Conservation (phyloP, 2,329 filamentous ascomycete genomes). For the Neonectria punicea region DNA sequence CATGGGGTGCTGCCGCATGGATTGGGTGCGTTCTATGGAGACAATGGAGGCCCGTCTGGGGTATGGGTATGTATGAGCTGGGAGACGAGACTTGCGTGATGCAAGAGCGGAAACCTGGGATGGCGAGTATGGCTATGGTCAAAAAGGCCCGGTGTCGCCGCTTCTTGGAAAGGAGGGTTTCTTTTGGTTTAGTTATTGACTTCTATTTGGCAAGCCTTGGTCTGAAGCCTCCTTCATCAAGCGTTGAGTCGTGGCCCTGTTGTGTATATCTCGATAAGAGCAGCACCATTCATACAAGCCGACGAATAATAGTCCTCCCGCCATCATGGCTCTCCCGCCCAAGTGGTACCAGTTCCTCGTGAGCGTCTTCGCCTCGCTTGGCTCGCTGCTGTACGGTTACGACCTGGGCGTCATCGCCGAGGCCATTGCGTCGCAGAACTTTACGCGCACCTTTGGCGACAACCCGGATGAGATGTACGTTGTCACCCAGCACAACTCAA, state of each 20-base stretch:
- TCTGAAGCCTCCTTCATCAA: not conserved
- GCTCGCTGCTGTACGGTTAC: conserved; percentile 40
- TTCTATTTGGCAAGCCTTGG: not conserved
- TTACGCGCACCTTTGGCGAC: conserved; percentile 51
- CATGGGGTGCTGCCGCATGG: not conserved
- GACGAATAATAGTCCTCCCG: not conserved
- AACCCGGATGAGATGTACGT: conserved; percentile 51
- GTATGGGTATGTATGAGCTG: not conserved
- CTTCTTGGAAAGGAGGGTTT: not conserved
- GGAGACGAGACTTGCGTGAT: conserved; percentile 10
- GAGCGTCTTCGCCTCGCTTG: conserved; percentile 37
- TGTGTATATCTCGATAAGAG: not conserved
- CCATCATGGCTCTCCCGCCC: conserved; percentile 54
- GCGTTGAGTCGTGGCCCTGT: not conserved
- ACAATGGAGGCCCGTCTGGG: not conserved
- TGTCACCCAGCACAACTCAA: not conserved
- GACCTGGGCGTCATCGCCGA: conserved; percentile 53
- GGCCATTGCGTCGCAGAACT: conserved; percentile 61
- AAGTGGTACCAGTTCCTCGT: conserved; percentile 63
- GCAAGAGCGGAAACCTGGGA: not conserved
- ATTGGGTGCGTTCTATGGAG: not conserved
- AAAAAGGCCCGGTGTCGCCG: conserved; percentile 17
- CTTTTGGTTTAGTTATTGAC: not conserved
- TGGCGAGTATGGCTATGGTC: not conserved
- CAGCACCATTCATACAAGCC: not conserved